Evolutionary conservation across 345 rosid species (phyloP).

Genomic region (Eucalyptus camaldulensis): DNA sequence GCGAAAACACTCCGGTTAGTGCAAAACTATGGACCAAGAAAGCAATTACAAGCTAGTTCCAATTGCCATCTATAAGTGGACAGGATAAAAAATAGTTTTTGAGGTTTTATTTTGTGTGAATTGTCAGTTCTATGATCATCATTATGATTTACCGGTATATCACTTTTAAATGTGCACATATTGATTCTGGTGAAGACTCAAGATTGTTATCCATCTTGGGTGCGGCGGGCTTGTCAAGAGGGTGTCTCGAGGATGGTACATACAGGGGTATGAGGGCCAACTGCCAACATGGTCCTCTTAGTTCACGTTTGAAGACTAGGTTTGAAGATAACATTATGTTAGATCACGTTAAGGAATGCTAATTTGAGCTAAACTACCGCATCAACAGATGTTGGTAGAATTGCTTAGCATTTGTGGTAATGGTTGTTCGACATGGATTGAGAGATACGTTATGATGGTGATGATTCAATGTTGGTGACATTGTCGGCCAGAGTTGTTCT

Average conservation of each 20-base stretch:
- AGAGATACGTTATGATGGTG: background rate
- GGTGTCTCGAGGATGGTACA: background rate
- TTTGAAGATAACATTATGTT: background rate
- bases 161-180: background rate
- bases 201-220: background rate
- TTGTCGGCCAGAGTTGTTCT: background rate
- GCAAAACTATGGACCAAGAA: background rate
- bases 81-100: background rate
- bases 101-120: background rate
- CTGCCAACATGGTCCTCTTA: background rate
- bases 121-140: background rate
- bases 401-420: background rate
- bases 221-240: background rate
- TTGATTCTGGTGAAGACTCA: rapidly evolving
- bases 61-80: background rate
- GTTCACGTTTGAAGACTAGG: background rate
- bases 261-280: background rate
- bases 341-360: background rate
- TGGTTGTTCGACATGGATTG: background rate
- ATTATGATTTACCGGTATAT: background rate
- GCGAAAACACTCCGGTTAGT: background rate
- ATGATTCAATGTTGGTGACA: background rate
- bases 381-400: background rate
- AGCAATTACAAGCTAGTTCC: background rate
- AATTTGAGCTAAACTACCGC: background rate